These are phyloP conservation scores for Trifolium repens DNA, from an alignment of 306 rosid species.

Conservation along the genomic window DNA sequence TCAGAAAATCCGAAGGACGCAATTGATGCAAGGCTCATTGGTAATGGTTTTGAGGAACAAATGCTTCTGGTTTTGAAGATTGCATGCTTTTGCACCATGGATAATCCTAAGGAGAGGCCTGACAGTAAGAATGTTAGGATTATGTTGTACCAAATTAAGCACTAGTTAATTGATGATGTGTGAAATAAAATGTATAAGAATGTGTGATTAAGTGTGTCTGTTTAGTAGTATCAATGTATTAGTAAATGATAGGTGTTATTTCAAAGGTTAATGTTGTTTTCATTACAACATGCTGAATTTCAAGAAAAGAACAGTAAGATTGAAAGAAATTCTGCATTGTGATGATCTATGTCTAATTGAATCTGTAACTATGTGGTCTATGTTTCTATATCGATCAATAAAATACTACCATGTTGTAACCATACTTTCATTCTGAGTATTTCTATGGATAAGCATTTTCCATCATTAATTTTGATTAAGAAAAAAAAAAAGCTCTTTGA, in stretches of 20 bases:
- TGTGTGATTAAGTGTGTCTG: neutral
- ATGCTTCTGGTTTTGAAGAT: slow-evolving; percentile 91
- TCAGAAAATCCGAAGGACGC: slow-evolving; percentile 70
- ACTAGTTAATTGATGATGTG: slow-evolving; percentile 30
- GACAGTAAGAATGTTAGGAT: slow-evolving; percentile 85
- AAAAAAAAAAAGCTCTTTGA: neutral
- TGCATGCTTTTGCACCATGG: slow-evolving; percentile 86
- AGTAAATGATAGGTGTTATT: neutral
- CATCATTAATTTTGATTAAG: neutral
- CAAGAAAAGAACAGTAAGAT: neutral
- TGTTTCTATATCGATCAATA: slow-evolving; percentile 11
- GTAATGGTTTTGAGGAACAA: slow-evolving; percentile 80
- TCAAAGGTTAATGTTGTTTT: slow-evolving; percentile 25
- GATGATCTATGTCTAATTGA: neutral
- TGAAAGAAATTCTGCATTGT: slow-evolving; percentile 4
- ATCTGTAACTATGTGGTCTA: slow-evolving; percentile 10
- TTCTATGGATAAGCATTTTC: neutral
- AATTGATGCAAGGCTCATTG: slow-evolving; percentile 60
- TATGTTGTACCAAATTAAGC: slow-evolving; percentile 80
- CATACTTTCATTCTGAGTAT: neutral
- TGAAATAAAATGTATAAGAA: slow-evolving; percentile 24
- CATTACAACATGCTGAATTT: slow-evolving; percentile 39
- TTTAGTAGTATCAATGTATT: neutral
- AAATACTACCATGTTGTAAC: neutral
- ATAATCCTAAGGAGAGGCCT: slow-evolving; percentile 87